These are phyloP conservation scores for Cytospora chrysosperma DNA, from an alignment of 2,329 filamentous ascomycete species.

Conservation along the genomic window DNA sequence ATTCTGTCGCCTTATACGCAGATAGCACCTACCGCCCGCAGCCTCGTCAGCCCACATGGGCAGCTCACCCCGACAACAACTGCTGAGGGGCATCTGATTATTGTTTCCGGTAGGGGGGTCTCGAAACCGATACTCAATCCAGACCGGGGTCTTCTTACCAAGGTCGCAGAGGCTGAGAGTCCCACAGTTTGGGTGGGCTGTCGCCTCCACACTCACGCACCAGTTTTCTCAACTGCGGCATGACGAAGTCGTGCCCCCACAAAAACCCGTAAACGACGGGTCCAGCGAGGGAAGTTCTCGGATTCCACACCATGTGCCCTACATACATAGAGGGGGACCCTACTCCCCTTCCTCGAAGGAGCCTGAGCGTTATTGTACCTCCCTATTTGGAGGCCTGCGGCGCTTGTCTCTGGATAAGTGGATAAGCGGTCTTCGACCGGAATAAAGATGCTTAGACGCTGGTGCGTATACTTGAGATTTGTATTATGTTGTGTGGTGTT, in stretches of 20 bases:
- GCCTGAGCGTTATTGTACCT: too few species aligned
- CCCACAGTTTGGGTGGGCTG: not conserved
- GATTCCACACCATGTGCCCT: slow-evolving; percentile 2
- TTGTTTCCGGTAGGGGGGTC: not conserved
- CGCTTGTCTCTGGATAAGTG: too few species aligned
- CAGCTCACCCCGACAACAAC: not conserved
- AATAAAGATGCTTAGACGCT: too few species aligned
- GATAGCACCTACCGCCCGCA: not conserved
- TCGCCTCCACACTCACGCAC: not conserved
- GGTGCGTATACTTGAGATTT: too few species aligned
- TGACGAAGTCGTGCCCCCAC: slow-evolving; percentile 19
- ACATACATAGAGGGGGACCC: too few species aligned
- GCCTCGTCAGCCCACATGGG: not conserved
- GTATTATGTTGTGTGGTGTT: too few species aligned
- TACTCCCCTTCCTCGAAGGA: too few species aligned
- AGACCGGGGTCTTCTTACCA: slow-evolving; percentile 7
- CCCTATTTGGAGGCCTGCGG: too few species aligned
- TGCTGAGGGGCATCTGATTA: slow-evolving; percentile 10
- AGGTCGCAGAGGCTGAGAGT: not conserved
- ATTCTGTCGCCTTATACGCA: not conserved
- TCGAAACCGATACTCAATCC: slow-evolving; percentile 13
- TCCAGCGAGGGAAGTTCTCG: slow-evolving; percentile 11
- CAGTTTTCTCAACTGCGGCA: slow-evolving; percentile 11
- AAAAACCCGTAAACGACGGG: slow-evolving; percentile 12
- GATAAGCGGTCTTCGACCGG: too few species aligned